Conservation (phyloP, 768 basidiomycete genomes). For the Crucibulum laeve region DNA sequence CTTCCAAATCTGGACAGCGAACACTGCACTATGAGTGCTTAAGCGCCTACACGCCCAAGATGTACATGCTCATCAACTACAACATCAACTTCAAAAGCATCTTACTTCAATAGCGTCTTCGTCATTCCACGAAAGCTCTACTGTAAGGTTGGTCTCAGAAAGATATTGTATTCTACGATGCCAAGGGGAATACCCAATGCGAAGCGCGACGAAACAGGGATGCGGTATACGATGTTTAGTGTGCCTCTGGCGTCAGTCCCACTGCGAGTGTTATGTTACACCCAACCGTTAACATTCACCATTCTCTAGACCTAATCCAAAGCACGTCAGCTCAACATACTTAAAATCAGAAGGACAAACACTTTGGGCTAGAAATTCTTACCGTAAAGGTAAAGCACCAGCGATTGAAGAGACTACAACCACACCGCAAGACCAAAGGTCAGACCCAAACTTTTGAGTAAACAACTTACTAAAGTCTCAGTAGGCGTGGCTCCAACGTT, state of each 20-base stretch:
- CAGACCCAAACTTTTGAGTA: slow-evolving; percentile 9
- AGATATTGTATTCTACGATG: too few species aligned
- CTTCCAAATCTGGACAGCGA: too few species aligned
- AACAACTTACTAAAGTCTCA: slow-evolving; percentile 19
- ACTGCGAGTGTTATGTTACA: too few species aligned
- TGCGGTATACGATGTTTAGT: slow-evolving; percentile 78
- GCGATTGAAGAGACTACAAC: slow-evolving; percentile 35
- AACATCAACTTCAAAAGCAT: too few species aligned
- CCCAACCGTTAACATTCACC: too few species aligned
- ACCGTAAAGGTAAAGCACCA: slow-evolving; percentile 43
- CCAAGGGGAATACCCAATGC: slow-evolving; percentile 81
- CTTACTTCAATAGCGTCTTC: too few species aligned
- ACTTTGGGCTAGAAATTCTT: slow-evolving; percentile 67
- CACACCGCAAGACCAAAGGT: slow-evolving; percentile 45
- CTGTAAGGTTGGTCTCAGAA: too few species aligned
- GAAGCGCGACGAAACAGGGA: slow-evolving; percentile 75
- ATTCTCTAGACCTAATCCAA: slow-evolving; percentile 72
- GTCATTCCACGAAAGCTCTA: too few species aligned
- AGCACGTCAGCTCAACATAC: slow-evolving; percentile 74
- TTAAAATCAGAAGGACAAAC: slow-evolving; percentile 73
- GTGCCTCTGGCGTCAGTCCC: slow-evolving; percentile 66
- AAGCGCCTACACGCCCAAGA: too few species aligned
- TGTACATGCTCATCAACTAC: too few species aligned
- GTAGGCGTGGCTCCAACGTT: slow-evolving; percentile 72
- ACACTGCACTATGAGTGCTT: too few species aligned